A percentile compares a stretch with the other conserved stretches of the same genome.
These are phyloP conservation scores for Eucalyptus curtisii DNA, from an alignment of 345 rosid species.

Conservation along the genomic window DNA sequence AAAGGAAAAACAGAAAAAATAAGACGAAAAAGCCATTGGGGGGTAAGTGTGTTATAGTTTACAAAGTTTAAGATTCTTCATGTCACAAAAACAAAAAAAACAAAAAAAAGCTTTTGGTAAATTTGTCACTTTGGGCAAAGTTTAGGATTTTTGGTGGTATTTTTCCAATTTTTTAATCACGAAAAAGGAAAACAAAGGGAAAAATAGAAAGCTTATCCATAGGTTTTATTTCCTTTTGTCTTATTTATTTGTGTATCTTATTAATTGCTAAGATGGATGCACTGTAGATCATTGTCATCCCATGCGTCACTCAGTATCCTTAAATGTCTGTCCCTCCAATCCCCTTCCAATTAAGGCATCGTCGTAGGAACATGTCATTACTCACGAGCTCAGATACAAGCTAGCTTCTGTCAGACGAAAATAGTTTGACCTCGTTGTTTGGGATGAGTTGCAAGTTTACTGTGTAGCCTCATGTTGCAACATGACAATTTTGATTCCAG, in stretches of 20 bases:
- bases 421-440: neutral
- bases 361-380: neutral
- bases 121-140: rapidly evolving
- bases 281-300: neutral
- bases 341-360: neutral
- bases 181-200: neutral
- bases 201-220: neutral
- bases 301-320: neutral
- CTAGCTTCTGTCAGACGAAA: neutral
- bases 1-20: too few relatives aligned
- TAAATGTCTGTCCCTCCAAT: neutral
- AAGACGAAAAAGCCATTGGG: too few relatives aligned
- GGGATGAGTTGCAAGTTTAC: neutral
- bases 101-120: rapidly evolving
- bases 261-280: neutral
- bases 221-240: neutral
- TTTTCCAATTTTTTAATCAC: neutral
- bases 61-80: too few relatives aligned
- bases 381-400: neutral
- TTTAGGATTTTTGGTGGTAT: too few relatives aligned
- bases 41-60: too few relatives aligned
- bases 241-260: neutral
- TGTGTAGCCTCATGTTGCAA: neutral
- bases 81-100: too few relatives aligned
- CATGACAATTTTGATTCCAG: neutral